Conservation (phyloP, 106 monocot genomes). For the Alisma plantagoaquatica region DNA sequence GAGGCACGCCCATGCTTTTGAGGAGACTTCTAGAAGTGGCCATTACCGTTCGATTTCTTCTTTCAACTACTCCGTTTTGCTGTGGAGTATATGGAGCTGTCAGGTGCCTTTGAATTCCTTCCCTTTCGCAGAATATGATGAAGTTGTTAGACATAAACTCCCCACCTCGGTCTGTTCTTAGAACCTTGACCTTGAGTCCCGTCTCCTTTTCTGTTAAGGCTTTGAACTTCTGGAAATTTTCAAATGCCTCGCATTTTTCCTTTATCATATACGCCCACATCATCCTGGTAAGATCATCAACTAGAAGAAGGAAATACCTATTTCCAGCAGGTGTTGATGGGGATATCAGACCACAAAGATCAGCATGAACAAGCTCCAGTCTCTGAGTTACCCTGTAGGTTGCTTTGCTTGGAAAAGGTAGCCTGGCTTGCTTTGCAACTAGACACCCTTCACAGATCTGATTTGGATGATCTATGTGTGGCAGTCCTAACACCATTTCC, state of each 20-base stretch:
- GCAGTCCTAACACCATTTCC: background rate
- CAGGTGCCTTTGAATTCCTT: constrained; percentile 7
- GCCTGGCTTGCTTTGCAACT: constrained; percentile 8
- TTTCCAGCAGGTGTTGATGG: constrained; percentile 6
- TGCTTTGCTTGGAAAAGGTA: constrained; percentile 2
- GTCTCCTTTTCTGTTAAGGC: background rate
- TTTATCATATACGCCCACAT: constrained; percentile 3
- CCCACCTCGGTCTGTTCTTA: constrained; percentile 5
- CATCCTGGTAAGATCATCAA: background rate
- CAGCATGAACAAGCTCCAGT: constrained; percentile 3
- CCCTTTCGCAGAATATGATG: background rate
- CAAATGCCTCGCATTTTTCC: background rate
- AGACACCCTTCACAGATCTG: background rate
- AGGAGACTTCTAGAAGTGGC: constrained; percentile 4
- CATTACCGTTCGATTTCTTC: constrained; percentile 11
- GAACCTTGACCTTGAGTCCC: background rate
- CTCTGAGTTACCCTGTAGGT: background rate
- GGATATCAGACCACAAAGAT: constrained; percentile 7
- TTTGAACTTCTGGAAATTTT: constrained; percentile 3
- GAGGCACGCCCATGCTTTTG: constrained; percentile 10
- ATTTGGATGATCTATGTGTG: background rate
- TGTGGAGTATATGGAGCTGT: constrained; percentile 9
- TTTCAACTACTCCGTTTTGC: constrained; percentile 13
- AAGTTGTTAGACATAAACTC: too few relatives aligned
- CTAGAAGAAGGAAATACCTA: background rate